A percentile compares a stretch with the other conserved stretches of the same genome.
Conservation (phyloP, 2,329 filamentous ascomycete species). For the Cordyceps cateniannulata region DNA sequence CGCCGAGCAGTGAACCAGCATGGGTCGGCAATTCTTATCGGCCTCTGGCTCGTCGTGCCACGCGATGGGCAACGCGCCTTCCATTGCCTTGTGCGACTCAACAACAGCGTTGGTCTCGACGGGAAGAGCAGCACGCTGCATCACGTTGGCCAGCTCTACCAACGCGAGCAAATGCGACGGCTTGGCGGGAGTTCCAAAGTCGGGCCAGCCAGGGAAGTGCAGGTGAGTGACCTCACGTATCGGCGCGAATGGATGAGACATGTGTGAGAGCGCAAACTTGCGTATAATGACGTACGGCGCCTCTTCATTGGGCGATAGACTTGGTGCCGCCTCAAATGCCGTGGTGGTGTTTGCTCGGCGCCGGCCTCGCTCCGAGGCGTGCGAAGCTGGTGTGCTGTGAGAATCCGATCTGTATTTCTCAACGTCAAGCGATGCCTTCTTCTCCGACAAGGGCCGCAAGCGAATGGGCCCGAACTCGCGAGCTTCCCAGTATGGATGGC, state of each 20-base stretch:
- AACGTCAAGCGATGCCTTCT: slow-evolving; percentile 71
- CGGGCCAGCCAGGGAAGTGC: slow-evolving; percentile 94
- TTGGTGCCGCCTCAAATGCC: slow-evolving; percentile 30
- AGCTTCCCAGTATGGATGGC: slow-evolving; percentile 85
- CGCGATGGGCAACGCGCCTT: slow-evolving; percentile 29
- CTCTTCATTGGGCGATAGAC: slow-evolving; percentile 37
- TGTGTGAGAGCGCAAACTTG: slow-evolving; percentile 78
- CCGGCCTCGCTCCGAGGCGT: slow-evolving; percentile 34
- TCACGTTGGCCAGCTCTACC: slow-evolving; percentile 80
- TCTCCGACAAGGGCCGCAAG: slow-evolving; percentile 73
- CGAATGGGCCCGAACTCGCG: slow-evolving; percentile 72
- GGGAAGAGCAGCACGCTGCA: slow-evolving; percentile 53
- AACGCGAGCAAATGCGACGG: slow-evolving; percentile 79
- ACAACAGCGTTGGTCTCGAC: slow-evolving; percentile 35
- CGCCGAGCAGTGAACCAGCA: slow-evolving; percentile 91
- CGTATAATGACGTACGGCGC: slow-evolving; percentile 74
- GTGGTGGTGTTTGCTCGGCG: slow-evolving; percentile 50
- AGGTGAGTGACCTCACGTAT: slow-evolving; percentile 91
- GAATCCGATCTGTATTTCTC: slow-evolving; percentile 41
- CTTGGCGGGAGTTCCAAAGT: slow-evolving; percentile 88
- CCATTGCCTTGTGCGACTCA: slow-evolving; percentile 22
- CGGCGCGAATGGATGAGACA: slow-evolving; percentile 70
- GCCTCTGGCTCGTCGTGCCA: slow-evolving; percentile 56
- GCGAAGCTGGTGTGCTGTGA: slow-evolving; percentile 21
- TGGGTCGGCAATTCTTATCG: slow-evolving; percentile 52